Evolutionary conservation across 2,329 filamentous ascomycete genomes (phyloP), one percentile per base, ranked within the genome.

Genomic region (Exophiala calicioides): DNA sequence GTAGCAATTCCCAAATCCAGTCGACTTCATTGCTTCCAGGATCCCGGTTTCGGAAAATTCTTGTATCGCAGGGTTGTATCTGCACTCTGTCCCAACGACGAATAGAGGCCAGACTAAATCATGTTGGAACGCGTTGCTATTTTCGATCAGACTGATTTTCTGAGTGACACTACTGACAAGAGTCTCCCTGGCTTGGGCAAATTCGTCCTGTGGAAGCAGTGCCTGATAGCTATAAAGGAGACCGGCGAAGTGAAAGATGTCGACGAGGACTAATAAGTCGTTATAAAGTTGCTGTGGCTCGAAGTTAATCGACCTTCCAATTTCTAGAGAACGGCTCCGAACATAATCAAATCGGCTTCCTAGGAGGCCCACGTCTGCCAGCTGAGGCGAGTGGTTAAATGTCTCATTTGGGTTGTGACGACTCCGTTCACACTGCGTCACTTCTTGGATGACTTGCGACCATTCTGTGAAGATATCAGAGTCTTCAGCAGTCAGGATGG

Each of bases 41-140:
- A 54, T 12, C 24, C 33, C 30, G 3, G 35, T 35, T 18, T 51
- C 35, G 8, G 44, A 47, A 24, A 54, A 51, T 12, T 19, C 24
- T 24, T 54, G 47, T 12, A 27, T 41, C 9, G 29, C 42, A 7
- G 12, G 24, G 32, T 51, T 38, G 4, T 36, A 40, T 18, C 47
- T 45, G 13, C 58, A 53, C 37, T 61, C 59, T 1, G 60, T 57
- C 7, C 60, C 60, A 3, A 58, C 54, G 16, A 62, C 52, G n/a
- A 62, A 62, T 1, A 61, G 32, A 10, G 60, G 60, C 60, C 60
- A 62, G 23, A 61, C 57, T 3, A 62, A 50, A 32, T 62, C 57
- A 13, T 62, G 60, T 4, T 56, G 54, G 26, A 61, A 57, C 23
- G 46, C 36, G 9, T 37, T 29, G 15, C 24, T 38, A 23, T 44